Evolutionary conservation across 2,329 filamentous ascomycete species (phyloP), one percentile per base, ranked within the genome.

Genomic region (Ophiostoma tasmaniense): DNA sequence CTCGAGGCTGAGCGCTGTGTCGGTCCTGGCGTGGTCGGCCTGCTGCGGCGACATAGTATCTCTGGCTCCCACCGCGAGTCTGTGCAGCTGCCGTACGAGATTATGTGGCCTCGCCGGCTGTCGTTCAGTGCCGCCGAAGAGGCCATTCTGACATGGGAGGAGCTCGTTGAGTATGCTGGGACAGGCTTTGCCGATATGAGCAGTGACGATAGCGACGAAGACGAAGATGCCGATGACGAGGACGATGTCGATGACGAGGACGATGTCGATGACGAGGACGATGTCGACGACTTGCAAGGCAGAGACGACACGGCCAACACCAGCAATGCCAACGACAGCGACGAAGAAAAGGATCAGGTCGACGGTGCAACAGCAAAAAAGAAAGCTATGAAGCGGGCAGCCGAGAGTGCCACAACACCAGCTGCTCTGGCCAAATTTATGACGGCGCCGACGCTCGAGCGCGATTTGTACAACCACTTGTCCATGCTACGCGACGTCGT

Each of bases 111-210:
- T 0, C 87, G 90, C 1, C 85, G 90, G 61, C 82, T 93, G 72
- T 93, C 90, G 3, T 93, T 93, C 76, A 88, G 89, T 70, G 84
- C 89, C 62, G 90, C 89, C 1, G 90, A 91, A 78, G 89, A 92
- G 71, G 90, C 88, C n/a, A 79, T 93, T 8, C 79, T 93, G 1
- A 81, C 79, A 20, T 93, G 90, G 90, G 80, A 85, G 5, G 83
- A 85, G 65, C 77, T 89, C 33, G 77, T 81, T 3, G 79, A 80
- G 68, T 71, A 67, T 5, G 67, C 17, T 5, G 66, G 68, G 42
- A 20, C 65, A 35, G n/a, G 71, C 33, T 10, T 59, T 61, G 33
- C 10, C 30, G 66, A 22, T 3, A 37, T 8, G 0, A 37, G 33
- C 4, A 33, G 22, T 11, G 62, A 52, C 28, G 59, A 64, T 2